Percentiles rank a stretch among this genome's conserved stretches.
Evolutionary conservation across 2,329 filamentous ascomycete genomes (phyloP).

Genomic region (Fusarium floridanum): DNA sequence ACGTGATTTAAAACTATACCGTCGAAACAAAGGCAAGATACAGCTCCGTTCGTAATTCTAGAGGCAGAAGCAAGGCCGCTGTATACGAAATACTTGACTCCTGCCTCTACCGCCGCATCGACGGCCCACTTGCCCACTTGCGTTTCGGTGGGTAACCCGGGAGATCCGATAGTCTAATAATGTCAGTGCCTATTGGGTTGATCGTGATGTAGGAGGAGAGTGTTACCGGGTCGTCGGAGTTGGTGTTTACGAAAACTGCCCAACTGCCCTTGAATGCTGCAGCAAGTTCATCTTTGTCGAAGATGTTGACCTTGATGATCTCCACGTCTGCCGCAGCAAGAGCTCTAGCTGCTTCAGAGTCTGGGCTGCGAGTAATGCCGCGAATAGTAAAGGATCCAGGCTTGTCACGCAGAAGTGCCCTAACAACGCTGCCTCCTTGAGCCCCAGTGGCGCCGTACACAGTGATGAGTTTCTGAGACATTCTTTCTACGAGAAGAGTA

Average conservation of each 20-base stretch:
- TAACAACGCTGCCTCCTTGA: slow-evolving; percentile 49
- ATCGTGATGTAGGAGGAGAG: background rate
- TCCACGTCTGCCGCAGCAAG: slow-evolving; percentile 45
- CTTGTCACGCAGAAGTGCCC: slow-evolving; percentile 49
- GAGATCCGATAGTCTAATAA: slow-evolving; percentile 40
- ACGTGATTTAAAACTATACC: slow-evolving; percentile 39
- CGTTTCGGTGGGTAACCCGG: slow-evolving; percentile 47
- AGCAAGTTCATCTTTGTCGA: slow-evolving; percentile 39
- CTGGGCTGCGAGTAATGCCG: slow-evolving; percentile 47
- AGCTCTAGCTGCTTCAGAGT: slow-evolving; percentile 45
- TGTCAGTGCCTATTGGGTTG: too few species aligned
- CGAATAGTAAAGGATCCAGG: slow-evolving; percentile 43
- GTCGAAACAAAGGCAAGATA: slow-evolving; percentile 50
- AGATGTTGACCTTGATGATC: slow-evolving; percentile 48
- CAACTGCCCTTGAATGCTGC: slow-evolving; percentile 50
- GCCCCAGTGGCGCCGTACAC: slow-evolving; percentile 50
- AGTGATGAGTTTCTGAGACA: slow-evolving; percentile 45
- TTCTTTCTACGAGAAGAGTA: background rate
- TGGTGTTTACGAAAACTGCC: slow-evolving; percentile 51
- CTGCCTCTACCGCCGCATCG: slow-evolving; percentile 50
- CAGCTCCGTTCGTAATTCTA: slow-evolving; percentile 49
- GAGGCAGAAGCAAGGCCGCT: slow-evolving; percentile 51
- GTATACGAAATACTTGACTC: slow-evolving; percentile 53
- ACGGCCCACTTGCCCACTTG: slow-evolving; percentile 53
- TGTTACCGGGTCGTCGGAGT: slow-evolving; percentile 48